Evolutionary conservation across 2,329 filamentous ascomycete genomes (phyloP).

Genomic region (Pseudogymnoascus destructans): DNA sequence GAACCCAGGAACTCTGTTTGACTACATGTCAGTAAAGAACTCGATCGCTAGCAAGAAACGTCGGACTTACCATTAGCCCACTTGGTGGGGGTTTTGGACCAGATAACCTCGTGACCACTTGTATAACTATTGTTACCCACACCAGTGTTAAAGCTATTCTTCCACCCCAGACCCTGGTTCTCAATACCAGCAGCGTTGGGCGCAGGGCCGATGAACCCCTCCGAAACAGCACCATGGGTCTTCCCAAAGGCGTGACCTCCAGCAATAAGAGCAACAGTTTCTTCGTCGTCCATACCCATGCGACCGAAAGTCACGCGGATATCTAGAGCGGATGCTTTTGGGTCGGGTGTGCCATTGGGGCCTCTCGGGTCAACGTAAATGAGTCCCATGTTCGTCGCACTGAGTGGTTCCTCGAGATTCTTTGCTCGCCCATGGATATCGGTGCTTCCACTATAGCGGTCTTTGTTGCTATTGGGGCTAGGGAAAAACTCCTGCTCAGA

Average conservation of each 20-base stretch:
- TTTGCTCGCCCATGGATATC: slow-evolving; percentile 15
- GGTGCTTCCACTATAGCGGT: slow-evolving; percentile 38
- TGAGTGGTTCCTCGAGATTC: slow-evolving; percentile 36
- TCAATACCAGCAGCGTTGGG: slow-evolving; percentile 38
- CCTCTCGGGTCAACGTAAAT: slow-evolving; percentile 52
- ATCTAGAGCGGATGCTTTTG: slow-evolving; percentile 40
- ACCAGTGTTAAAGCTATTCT: slow-evolving; percentile 37
- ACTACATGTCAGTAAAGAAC: not conserved
- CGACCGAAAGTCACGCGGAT: slow-evolving; percentile 46
- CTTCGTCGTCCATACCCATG: slow-evolving; percentile 51
- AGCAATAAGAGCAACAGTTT: slow-evolving; percentile 47
- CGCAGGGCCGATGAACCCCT: slow-evolving; percentile 38
- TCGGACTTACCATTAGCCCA: slow-evolving; percentile 36
- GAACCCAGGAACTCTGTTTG: slow-evolving; percentile 37
- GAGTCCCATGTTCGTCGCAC: slow-evolving; percentile 45
- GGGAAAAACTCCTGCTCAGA: slow-evolving; percentile 44
- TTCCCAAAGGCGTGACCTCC: slow-evolving; percentile 49
- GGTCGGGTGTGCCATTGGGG: slow-evolving; percentile 43
- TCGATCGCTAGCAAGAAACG: not conserved
- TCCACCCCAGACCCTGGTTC: slow-evolving; percentile 41
- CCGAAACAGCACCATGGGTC: slow-evolving; percentile 43
- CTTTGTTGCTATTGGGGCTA: slow-evolving; percentile 32
- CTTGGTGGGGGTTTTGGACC: slow-evolving; percentile 43
- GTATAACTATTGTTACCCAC: slow-evolving; percentile 44
- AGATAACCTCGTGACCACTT: slow-evolving; percentile 44